Percentiles rank a stretch among this genome's conserved stretches.
Conservation (phyloP, 306 rosid species). For the Acacia melanoxylon region DNA sequence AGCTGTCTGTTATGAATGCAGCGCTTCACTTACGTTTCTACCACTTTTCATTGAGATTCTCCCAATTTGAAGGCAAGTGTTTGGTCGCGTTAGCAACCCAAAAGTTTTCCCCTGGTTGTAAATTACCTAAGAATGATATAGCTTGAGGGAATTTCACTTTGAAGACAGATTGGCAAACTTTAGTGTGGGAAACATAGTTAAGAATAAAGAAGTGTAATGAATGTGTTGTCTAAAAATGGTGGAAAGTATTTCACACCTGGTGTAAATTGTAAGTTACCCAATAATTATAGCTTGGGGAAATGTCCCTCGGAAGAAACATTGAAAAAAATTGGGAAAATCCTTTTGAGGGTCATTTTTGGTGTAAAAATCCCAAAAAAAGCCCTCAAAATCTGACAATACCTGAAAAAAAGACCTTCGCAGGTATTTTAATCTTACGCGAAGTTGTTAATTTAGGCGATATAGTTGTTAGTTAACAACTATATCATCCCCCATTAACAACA, state of each 20-base stretch:
- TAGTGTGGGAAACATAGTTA: neutral
- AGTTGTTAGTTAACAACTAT: no score
- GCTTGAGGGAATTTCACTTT: neutral
- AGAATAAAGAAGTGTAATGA: neutral
- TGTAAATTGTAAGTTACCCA: neutral
- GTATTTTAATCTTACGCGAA: no score
- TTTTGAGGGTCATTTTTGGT: no score
- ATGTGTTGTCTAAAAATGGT: neutral
- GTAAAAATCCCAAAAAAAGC: no score
- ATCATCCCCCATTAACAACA: no score
- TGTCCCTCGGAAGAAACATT: neutral
- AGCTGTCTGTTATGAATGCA: neutral
- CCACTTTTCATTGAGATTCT: neutral
- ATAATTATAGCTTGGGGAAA: neutral
- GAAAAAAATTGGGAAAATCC: no score
- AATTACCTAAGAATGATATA: neutral
- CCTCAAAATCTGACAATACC: no score
- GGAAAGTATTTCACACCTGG: neutral
- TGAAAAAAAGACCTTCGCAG: no score
- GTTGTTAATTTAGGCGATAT: no score
- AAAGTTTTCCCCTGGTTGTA: neutral
- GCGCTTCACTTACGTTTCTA: neutral
- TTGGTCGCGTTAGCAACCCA: neutral
- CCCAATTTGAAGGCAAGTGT: neutral
- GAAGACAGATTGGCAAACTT: neutral